Percentiles rank a stretch among this genome's conserved stretches.
Conservation (phyloP, 352 stramenopile genomes). For the Phytophthora pisi region DNA sequence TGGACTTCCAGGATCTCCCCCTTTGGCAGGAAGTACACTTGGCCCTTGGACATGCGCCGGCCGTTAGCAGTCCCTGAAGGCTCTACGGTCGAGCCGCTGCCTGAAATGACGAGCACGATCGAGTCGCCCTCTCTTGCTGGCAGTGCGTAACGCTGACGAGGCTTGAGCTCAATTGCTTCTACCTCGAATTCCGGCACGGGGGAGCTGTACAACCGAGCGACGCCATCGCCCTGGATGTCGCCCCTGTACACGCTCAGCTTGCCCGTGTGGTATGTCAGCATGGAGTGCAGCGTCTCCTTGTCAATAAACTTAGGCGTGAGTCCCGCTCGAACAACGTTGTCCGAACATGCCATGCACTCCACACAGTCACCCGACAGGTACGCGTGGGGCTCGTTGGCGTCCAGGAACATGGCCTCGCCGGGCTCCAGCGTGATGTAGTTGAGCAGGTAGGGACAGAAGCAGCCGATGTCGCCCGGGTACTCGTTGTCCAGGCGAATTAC, state of each 20-base stretch:
- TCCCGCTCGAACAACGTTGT: constrained; percentile 99
- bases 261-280: constrained; percentile 95
- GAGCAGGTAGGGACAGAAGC: constrained; percentile 98
- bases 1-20: constrained; percentile 48
- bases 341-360: constrained; percentile 99
- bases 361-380: constrained; percentile 97
- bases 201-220: constrained; percentile 87
- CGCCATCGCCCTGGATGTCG: constrained; percentile 38
- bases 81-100: constrained; percentile 36
- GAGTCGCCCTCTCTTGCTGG: constrained; percentile 47
- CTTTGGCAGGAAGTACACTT: constrained; percentile 61
- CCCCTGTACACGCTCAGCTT: constrained; percentile 38
- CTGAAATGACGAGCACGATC: constrained; percentile 58
- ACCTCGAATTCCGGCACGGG: constrained; percentile 94
- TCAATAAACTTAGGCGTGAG: constrained; percentile 99
- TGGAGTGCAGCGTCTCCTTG: constrained; percentile 96
- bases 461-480: constrained; percentile 97
- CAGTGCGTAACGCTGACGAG: constrained; percentile 44
- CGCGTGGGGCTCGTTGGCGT: constrained; percentile 99
- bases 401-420: constrained; percentile 98
- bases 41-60: constrained; percentile 40
- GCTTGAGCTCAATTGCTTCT: constrained; percentile 54
- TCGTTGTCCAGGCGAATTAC: constrained; percentile 94
- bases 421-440: constrained; percentile 97
- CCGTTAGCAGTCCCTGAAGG: constrained; percentile 26